Evolutionary conservation across 495 filamentous ascomycete genomes (phyloP).

Genomic region (Aspergillus kassunensis): DNA sequence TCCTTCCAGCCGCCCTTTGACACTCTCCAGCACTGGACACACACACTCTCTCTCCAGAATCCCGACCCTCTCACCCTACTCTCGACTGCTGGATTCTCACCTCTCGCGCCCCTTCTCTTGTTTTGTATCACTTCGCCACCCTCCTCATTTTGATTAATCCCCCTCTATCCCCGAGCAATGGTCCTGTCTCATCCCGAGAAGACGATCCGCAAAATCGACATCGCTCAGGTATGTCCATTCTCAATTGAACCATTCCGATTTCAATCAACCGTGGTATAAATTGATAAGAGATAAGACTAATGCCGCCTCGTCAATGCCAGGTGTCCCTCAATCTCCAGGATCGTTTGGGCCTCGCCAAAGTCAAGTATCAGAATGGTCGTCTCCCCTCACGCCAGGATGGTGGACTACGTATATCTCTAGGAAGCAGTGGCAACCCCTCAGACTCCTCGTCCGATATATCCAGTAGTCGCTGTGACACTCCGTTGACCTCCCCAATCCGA

Average conservation of each 20-base stretch:
- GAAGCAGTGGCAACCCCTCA: conserved; percentile 48
- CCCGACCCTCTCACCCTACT: conserved; percentile 4
- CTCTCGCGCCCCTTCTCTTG: background rate
- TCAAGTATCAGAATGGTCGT: conserved; percentile 87
- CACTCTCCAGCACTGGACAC: too few species aligned
- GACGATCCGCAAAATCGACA: conserved; percentile 48
- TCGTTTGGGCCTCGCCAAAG: conserved; percentile 88
- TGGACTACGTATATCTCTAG: conserved; percentile 35
- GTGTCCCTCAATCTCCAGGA: conserved; percentile 88
- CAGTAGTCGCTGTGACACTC: conserved; percentile 44
- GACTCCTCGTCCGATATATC: conserved; percentile 72
- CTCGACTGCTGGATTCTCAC: background rate
- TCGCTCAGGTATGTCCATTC: conserved; percentile 67
- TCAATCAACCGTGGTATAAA: background rate
- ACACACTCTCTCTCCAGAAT: too few species aligned
- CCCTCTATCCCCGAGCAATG: conserved; percentile 24
- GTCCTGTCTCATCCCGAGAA: conserved; percentile 35
- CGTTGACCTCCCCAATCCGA: conserved; percentile 40
- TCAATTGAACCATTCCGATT: background rate
- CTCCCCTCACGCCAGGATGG: conserved; percentile 63
- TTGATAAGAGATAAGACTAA: conserved; percentile 4
- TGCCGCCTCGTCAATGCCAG: conserved; percentile 39
- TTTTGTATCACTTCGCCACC: too few species aligned
- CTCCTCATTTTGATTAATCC: too few species aligned
- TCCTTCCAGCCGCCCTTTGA: conserved; percentile 24